A percentile compares a stretch with the other conserved stretches of the same genome.
phyloP scores from a whole-genome alignment of 352 stramenopile genomes.

The Phytophthora brassicae region DNA sequence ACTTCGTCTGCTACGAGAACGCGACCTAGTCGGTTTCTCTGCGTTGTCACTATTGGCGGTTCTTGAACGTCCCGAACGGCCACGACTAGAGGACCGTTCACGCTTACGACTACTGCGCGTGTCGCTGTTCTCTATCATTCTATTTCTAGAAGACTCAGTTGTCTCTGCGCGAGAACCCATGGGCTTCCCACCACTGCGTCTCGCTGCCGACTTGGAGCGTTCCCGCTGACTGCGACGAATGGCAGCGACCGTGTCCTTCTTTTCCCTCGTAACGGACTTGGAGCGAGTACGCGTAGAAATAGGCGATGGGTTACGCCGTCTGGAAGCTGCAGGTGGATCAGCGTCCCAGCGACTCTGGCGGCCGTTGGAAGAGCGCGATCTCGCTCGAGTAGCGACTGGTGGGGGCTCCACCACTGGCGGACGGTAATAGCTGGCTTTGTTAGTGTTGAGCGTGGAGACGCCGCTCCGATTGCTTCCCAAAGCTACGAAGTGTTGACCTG shows the following conservation, averaged over 20 bases:
- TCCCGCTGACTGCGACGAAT: slow-evolving; percentile 23
- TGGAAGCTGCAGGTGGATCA: not conserved
- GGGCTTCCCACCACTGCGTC: slow-evolving; percentile 25
- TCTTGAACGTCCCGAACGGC: slow-evolving; percentile 4
- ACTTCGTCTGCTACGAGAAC: slow-evolving; percentile 10
- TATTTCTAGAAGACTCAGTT: not conserved
- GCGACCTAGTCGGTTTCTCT: too few relatives aligned
- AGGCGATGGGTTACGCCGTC: slow-evolving; percentile 20
- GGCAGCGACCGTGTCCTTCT: slow-evolving; percentile 23
- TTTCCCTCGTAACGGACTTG: slow-evolving; percentile 39
- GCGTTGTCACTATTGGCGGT: slow-evolving; percentile 9
- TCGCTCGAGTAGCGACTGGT: slow-evolving; percentile 2
- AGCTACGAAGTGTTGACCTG: slow-evolving; percentile 49
- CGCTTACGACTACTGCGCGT: slow-evolving; percentile 18
- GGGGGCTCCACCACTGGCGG: slow-evolving; percentile 7
- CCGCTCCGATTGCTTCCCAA: slow-evolving; percentile 38
- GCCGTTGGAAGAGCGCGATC: slow-evolving; percentile 31
- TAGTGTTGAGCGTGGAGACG: slow-evolving; percentile 33
- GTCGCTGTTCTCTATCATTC: slow-evolving; percentile 7
- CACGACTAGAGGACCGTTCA: slow-evolving; percentile 26
- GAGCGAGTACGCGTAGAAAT: slow-evolving; percentile 39
- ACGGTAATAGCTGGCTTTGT: slow-evolving; percentile 41
- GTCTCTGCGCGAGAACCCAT: slow-evolving; percentile 5
- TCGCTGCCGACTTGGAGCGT: slow-evolving; percentile 38
- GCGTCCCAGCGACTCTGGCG: not conserved